These are phyloP conservation scores for Nothopassalora personata DNA, from an alignment of 2,329 filamentous ascomycete genomes.

Conservation along the genomic window DNA sequence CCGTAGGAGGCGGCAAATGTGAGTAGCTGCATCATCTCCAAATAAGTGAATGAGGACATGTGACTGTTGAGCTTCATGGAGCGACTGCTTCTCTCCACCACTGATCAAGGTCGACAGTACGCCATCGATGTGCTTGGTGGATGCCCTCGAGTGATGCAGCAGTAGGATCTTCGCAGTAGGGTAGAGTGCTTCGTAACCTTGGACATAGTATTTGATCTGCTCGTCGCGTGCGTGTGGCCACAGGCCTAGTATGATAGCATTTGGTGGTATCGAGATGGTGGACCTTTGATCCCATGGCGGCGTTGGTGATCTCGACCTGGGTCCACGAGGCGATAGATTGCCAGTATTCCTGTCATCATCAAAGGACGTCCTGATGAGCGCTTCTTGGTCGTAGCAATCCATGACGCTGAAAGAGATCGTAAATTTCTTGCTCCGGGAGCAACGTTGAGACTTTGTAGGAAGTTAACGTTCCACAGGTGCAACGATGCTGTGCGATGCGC, in stretches of 20 bases:
- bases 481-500: not conserved
- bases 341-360: slow-evolving; percentile 1
- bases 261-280: slow-evolving; percentile 15
- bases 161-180: slow-evolving; percentile 22
- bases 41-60: slow-evolving; percentile 27
- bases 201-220: slow-evolving; percentile 25
- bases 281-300: not conserved
- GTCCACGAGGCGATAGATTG: slow-evolving; percentile 7
- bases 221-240: slow-evolving; percentile 25
- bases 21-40: slow-evolving; percentile 21
- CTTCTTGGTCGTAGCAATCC: not conserved
- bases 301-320: slow-evolving; percentile 12
- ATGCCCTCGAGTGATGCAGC: slow-evolving; percentile 15
- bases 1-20: slow-evolving; percentile 22
- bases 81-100: slow-evolving; percentile 9
- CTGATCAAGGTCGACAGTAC: slow-evolving; percentile 13
- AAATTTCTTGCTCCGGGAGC: not conserved
- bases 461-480: not conserved
- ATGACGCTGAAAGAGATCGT: not conserved
- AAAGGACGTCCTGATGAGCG: not conserved
- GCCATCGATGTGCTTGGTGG: slow-evolving; percentile 9
- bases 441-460: not conserved
- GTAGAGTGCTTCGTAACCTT: slow-evolving; percentile 25
- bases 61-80: slow-evolving; percentile 2
- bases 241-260: slow-evolving; percentile 24